Evolutionary conservation across 164 flowering plant species (phyloP).

Genomic region (Vitis riparia): DNA sequence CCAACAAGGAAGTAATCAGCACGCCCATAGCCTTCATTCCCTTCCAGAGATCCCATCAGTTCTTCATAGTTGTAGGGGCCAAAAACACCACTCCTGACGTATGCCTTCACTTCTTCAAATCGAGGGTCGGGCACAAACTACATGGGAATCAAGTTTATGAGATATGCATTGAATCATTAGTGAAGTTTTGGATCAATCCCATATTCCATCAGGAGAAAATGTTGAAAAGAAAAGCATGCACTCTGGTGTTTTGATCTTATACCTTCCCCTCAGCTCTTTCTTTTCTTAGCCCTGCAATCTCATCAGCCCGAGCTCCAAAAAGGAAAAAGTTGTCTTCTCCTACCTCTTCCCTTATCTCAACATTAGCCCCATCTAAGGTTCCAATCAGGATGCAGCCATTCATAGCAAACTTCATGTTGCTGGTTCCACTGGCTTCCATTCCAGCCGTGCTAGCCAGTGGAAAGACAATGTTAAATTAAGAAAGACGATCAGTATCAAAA

Average conservation of each 20-base stretch:
- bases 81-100: too few relatives aligned
- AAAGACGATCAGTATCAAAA: not conserved
- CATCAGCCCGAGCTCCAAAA: slow-evolving; percentile 25
- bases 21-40: too few relatives aligned
- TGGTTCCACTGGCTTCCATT: slow-evolving; percentile 39
- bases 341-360: slow-evolving; percentile 38
- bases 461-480: not conserved
- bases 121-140: too few relatives aligned
- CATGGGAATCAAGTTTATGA: too few relatives aligned
- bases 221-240: too few relatives aligned
- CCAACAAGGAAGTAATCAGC: too few relatives aligned
- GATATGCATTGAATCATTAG: too few relatives aligned
- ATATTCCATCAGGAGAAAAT: too few relatives aligned
- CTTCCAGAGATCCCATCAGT: too few relatives aligned
- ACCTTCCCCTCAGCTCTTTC: slow-evolving; percentile 31
- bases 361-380: slow-evolving; percentile 40
- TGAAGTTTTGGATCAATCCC: too few relatives aligned
- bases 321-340: slow-evolving; percentile 35
- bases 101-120: too few relatives aligned
- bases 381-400: slow-evolving; percentile 40
- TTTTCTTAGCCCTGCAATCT: slow-evolving; percentile 25
- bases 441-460: slow-evolving; percentile 33
- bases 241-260: not conserved
- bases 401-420: slow-evolving; percentile 43
- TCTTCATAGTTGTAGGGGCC: too few relatives aligned